Percentiles rank a stretch among this genome's conserved stretches.
phyloP scores from a whole-genome alignment of 2,329 filamentous ascomycete genomes.

The Paecilomyces formosus region DNA sequence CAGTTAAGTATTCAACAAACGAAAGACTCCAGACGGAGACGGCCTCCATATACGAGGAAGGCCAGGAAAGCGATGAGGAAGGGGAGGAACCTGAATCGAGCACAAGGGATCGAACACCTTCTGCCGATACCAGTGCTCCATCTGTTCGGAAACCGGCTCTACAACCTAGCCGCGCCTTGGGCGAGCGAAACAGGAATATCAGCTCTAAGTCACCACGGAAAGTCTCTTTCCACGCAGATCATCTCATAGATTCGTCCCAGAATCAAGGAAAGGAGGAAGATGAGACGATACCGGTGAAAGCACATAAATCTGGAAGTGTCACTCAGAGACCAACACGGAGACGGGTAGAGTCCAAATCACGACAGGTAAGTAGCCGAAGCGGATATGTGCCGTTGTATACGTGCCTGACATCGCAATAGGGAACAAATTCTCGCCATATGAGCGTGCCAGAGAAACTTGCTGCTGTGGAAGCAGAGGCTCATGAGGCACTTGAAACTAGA shows the following conservation, averaged over 20 bases:
- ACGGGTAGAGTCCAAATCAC: conserved; percentile 20
- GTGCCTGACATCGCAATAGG: conserved; percentile 3
- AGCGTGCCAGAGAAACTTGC: conserved; percentile 38
- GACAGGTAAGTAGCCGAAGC: conserved; percentile 17
- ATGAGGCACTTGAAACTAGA: conserved; percentile 26
- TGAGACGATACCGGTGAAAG: conserved; percentile 26
- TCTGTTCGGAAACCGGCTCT: conserved; percentile 4
- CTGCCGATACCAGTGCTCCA: conserved; percentile 5
- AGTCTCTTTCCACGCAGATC: conserved; percentile 29
- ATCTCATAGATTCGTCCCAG: conserved; percentile 19
- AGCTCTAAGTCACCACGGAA: conserved; percentile 25
- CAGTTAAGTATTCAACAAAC: conserved; percentile 10
- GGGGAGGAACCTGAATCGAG: conserved; percentile 19
- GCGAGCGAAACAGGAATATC: conserved; percentile 30
- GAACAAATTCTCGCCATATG: conserved; percentile 14
- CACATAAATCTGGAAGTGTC: conserved; percentile 22
- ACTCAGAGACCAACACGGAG: conserved; percentile 20
- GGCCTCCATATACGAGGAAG: conserved; percentile 23
- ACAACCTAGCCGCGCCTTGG: conserved; percentile 22
- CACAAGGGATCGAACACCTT: conserved; percentile 8
- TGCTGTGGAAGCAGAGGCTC: conserved; percentile 35
- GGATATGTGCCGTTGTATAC: background rate
- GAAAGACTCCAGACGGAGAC: conserved; percentile 4
- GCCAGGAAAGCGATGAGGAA: conserved; percentile 17
- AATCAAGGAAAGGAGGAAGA: conserved; percentile 20